Evolutionary conservation across 2,329 filamentous ascomycete genomes (phyloP).

Genomic region (Diplodia seriata): DNA sequence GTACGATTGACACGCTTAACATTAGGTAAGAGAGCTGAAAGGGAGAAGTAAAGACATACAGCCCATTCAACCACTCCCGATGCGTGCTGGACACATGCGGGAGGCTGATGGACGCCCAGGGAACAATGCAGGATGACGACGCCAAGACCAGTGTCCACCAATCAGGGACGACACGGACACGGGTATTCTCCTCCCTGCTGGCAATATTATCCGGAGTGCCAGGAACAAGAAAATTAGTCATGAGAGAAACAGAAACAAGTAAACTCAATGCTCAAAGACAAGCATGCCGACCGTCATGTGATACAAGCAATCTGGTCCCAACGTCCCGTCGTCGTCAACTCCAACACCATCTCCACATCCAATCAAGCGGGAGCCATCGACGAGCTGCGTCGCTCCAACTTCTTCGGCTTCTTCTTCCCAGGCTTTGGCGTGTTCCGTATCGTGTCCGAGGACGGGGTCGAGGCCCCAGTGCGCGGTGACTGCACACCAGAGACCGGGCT

Average conservation of each 20-base stretch:
- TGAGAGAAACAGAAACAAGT: not conserved
- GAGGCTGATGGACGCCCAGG: not conserved
- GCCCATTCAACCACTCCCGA: slow-evolving; percentile 1
- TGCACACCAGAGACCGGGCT: not conserved
- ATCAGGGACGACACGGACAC: slow-evolving; percentile 5
- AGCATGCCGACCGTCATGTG: too few species aligned
- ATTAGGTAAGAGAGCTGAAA: not conserved
- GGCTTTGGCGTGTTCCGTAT: slow-evolving; percentile 22
- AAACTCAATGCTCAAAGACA: not conserved
- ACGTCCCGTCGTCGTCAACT: not conserved
- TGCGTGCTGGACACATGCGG: slow-evolving; percentile 8
- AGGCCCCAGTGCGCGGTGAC: slow-evolving; percentile 7
- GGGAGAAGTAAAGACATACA: not conserved
- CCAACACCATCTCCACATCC: not conserved
- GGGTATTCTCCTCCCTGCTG: slow-evolving; percentile 13
- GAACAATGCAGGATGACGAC: slow-evolving; percentile 7
- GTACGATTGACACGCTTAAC: not conserved
- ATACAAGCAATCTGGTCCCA: not conserved
- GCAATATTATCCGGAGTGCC: slow-evolving; percentile 16
- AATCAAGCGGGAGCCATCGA: slow-evolving; percentile 6
- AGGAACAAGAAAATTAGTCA: not conserved
- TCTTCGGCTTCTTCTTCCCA: slow-evolving; percentile 48
- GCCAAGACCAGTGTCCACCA: slow-evolving; percentile 25
- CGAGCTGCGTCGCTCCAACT: slow-evolving; percentile 42
- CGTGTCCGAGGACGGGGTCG: not conserved